These are phyloP conservation scores for Metschnikowia chrysomelidarum DNA, from an alignment of 805 yeast species.

Conservation along the genomic window DNA sequence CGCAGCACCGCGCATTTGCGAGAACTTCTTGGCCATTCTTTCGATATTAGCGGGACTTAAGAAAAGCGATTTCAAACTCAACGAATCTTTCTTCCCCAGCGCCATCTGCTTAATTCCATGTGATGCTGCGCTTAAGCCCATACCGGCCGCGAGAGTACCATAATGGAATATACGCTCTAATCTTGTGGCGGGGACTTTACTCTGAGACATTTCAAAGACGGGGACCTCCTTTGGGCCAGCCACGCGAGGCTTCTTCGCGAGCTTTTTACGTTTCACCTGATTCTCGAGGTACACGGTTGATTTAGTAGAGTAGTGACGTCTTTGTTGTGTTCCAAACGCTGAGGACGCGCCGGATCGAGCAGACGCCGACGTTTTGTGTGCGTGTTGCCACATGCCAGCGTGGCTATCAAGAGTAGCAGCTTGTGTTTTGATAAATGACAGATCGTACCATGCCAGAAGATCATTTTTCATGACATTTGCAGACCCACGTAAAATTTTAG, in stretches of 20 bases:
- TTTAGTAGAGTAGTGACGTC: conserved; percentile 13
- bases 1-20: conserved; percentile 99
- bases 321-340: conserved; percentile 1
- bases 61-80: conserved; percentile 56
- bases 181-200: conserved; percentile 84
- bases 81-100: conserved; percentile 43
- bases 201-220: conserved; percentile 49
- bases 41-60: conserved; percentile 83
- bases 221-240: conserved; percentile 22
- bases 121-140: conserved; percentile 78
- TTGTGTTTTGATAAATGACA: conserved; percentile 23
- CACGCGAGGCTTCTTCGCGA: conserved; percentile 14
- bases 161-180: conserved; percentile 90
- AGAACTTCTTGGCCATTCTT: conserved; percentile 79
- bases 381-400: conserved; percentile 26
- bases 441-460: conserved; percentile 19
- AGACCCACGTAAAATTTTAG: conserved; percentile 22
- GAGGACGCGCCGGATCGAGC: conserved; percentile 4
- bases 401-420: conserved; percentile 20
- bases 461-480: conserved; percentile 22
- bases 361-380: conserved; percentile 10
- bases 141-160: conserved; percentile 87
- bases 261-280: conserved; percentile 11
- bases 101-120: conserved; percentile 74
- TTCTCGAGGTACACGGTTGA: conserved; percentile 12